phyloP scores from a whole-genome alignment of 148 eudicot genomes.

The Dianthus caryophyllus region DNA sequence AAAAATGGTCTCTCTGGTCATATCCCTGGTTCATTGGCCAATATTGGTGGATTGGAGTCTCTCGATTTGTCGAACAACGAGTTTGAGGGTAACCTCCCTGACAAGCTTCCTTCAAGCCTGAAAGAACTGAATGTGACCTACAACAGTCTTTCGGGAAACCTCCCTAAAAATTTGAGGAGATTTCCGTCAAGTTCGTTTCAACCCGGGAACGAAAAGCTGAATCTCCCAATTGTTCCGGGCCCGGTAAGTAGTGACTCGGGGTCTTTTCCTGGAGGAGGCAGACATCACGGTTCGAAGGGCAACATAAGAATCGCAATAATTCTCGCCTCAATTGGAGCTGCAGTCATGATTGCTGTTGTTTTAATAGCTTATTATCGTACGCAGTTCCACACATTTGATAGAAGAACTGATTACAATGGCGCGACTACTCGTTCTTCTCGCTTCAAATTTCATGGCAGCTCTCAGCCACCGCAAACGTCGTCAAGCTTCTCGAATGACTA shows the following conservation, averaged over 20 bases:
- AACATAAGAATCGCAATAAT: slow-evolving; percentile 65
- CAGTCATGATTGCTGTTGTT: slow-evolving; percentile 75
- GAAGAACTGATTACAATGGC: slow-evolving; percentile 52
- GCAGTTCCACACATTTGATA: slow-evolving; percentile 49
- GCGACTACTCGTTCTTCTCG: slow-evolving; percentile 56
- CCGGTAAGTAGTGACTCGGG: slow-evolving; percentile 22
- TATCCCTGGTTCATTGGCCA: slow-evolving; percentile 56
- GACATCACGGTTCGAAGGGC: slow-evolving; percentile 38
- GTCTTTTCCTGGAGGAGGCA: slow-evolving; percentile 15
- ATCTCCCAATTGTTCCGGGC: slow-evolving; percentile 21
- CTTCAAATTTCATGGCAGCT: slow-evolving; percentile 47
- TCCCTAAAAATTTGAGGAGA: slow-evolving; percentile 56
- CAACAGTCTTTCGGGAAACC: slow-evolving; percentile 57
- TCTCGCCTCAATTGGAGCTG: slow-evolving; percentile 72
- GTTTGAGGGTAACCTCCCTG: slow-evolving; percentile 65
- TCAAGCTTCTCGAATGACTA: slow-evolving; percentile 78
- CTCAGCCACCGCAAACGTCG: slow-evolving; percentile 52
- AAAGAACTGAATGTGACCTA: slow-evolving; percentile 53
- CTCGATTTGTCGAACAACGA: slow-evolving; percentile 75
- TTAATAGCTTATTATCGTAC: slow-evolving; percentile 67
- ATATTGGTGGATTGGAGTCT: slow-evolving; percentile 51
- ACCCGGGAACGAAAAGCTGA: slow-evolving; percentile 69
- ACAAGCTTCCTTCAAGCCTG: slow-evolving; percentile 56
- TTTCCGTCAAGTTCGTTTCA: slow-evolving; percentile 59
- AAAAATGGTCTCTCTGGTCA: slow-evolving; percentile 64